A percentile compares a stretch with the other conserved stretches of the same genome.
These are phyloP conservation scores for Dactylellina sp. DNA, from an alignment of 2,329 filamentous ascomycete genomes.

Conservation along the genomic window DNA sequence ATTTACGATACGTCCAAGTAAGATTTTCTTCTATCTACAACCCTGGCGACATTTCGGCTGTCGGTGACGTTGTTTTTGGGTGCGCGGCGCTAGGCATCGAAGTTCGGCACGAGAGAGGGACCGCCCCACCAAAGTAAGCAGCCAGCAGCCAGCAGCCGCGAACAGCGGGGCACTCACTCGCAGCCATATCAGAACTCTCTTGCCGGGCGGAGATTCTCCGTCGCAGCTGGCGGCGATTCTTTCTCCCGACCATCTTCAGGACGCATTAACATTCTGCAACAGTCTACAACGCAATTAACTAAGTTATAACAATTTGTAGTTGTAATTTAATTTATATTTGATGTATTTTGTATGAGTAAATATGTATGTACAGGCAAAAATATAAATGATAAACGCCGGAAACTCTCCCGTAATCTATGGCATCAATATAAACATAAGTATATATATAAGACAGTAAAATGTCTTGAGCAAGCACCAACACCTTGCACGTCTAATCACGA, in stretches of 20 bases:
- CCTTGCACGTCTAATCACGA: slow-evolving; percentile 3
- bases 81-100: slow-evolving; percentile 17
- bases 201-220: slow-evolving; percentile 43
- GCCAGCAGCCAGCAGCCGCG: no score
- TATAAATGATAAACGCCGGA: neutral
- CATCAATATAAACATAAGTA: no score
- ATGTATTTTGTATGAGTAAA: no score
- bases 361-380: neutral
- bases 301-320: neutral
- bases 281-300: neutral
- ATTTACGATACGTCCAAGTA: no score
- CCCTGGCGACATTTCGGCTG: slow-evolving; percentile 37
- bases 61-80: slow-evolving; percentile 24
- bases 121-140: slow-evolving; percentile 12
- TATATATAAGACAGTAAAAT: no score
- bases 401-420: neutral
- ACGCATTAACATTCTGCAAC: slow-evolving; percentile 2
- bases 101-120: slow-evolving; percentile 36
- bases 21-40: no score
- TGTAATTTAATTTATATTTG: neutral
- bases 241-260: neutral
- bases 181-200: no score
- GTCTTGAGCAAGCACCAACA: no score
- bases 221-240: slow-evolving; percentile 4
- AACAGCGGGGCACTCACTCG: neutral